A percentile compares a stretch with the other conserved stretches of the same genome.
These are phyloP conservation scores for Trapa bicornis DNA, from an alignment of 345 rosid genomes.

Conservation along the genomic window DNA sequence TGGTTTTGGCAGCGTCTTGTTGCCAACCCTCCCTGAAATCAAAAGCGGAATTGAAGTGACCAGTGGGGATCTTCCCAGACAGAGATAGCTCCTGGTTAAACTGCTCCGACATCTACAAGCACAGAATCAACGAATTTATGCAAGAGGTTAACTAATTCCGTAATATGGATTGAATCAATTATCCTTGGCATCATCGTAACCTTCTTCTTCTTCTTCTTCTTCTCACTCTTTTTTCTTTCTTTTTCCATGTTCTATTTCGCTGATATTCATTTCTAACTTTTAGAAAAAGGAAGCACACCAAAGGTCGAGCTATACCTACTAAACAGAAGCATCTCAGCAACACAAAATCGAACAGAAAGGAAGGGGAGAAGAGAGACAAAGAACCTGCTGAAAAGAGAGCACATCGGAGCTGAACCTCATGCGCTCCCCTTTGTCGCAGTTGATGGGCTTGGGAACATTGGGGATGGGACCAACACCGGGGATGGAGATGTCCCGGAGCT, in stretches of 20 bases:
- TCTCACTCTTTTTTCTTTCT: no score
- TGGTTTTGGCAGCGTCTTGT: slow-evolving; percentile 40
- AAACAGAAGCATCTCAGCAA: not conserved
- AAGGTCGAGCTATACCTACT: not conserved
- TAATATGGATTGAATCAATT: not conserved
- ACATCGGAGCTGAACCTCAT: slow-evolving; percentile 37
- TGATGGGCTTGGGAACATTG: slow-evolving; percentile 28
- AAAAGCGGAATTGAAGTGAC: slow-evolving; percentile 36
- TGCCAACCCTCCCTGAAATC: slow-evolving; percentile 36
- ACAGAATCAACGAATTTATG: not conserved
- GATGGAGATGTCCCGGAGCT: slow-evolving; percentile 13
- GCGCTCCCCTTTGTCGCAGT: slow-evolving; percentile 42
- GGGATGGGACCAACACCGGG: slow-evolving; percentile 23
- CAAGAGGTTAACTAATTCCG: not conserved
- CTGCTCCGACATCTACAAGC: slow-evolving; percentile 40
- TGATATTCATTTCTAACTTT: no score
- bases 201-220: not conserved
- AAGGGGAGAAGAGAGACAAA: not conserved
- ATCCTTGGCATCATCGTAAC: not conserved
- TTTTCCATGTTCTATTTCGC: no score
- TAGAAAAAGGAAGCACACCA: not conserved
- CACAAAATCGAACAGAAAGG: no score
- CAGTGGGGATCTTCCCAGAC: slow-evolving; percentile 40
- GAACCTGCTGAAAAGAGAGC: slow-evolving; percentile 38
- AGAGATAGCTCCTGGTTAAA: slow-evolving; percentile 36